These are phyloP conservation scores for Xylaria sp. DNA, from an alignment of 2,329 filamentous ascomycete species.

Conservation along the genomic window DNA sequence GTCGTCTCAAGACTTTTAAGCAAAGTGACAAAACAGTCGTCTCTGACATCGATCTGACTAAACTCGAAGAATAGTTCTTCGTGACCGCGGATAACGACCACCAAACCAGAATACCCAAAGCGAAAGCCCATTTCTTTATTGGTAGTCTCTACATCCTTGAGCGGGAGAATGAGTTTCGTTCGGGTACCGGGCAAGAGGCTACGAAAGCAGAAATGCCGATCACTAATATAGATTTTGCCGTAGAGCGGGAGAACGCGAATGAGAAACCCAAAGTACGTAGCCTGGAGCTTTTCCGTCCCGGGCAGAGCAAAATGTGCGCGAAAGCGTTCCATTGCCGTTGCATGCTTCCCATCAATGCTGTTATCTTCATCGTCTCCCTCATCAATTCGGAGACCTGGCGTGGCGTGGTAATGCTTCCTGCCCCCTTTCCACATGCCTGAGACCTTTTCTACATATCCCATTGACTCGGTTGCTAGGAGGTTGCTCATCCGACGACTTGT, in stretches of 20 bases:
- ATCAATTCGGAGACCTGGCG: slow-evolving; percentile 56
- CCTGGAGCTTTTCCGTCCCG: slow-evolving; percentile 78
- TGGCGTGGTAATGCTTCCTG: slow-evolving; percentile 82
- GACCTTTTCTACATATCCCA: slow-evolving; percentile 96
- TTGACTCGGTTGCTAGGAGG: slow-evolving; percentile 84
- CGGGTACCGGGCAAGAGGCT: slow-evolving; percentile 87
- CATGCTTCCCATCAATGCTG: slow-evolving; percentile 65
- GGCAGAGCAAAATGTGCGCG: slow-evolving; percentile 90
- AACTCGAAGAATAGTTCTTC: slow-evolving; percentile 99
- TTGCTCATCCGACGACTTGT: slow-evolving; percentile 82
- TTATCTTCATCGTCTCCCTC: slow-evolving; percentile 60
- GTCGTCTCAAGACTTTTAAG: slow-evolving; percentile 76
- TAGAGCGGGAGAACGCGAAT: slow-evolving; percentile 89
- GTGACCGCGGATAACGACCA: slow-evolving; percentile 90
- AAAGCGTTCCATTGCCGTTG: slow-evolving; percentile 79
- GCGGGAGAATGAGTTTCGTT: slow-evolving; percentile 88
- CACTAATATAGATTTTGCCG: slow-evolving; percentile 94
- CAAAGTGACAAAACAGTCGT: slow-evolving; percentile 86
- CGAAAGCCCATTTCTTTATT: slow-evolving; percentile 95
- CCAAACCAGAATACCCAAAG: slow-evolving; percentile 87
- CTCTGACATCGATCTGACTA: slow-evolving; percentile 73
- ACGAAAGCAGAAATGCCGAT: slow-evolving; percentile 87
- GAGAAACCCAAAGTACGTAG: slow-evolving; percentile 92
- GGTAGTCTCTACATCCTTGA: slow-evolving; percentile 90
- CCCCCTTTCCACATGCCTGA: slow-evolving; percentile 97